phyloP scores from a whole-genome alignment of 441 rosid genomes.

The Corymbia citriodora region DNA sequence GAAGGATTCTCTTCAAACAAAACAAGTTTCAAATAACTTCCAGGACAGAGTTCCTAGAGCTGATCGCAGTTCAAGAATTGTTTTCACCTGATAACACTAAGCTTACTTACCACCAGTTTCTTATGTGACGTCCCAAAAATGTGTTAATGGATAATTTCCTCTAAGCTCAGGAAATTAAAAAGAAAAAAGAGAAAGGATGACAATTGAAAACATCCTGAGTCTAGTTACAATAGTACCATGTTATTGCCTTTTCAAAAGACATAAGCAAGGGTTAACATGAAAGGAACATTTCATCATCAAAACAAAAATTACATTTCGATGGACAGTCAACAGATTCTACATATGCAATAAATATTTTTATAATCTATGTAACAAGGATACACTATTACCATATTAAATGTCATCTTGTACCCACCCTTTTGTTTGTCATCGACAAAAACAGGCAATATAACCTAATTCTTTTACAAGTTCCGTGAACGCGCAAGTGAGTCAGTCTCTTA shows the following conservation, averaged over 20 bases:
- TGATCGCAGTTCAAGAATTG: rapidly evolving
- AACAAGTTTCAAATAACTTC: background rate
- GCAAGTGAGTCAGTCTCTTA: background rate
- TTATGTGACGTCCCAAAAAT: background rate
- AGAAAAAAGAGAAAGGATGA: background rate
- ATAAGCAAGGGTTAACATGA: background rate
- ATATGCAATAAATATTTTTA: background rate
- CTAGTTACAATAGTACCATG: background rate
- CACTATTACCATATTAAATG: background rate
- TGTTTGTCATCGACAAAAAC: background rate
- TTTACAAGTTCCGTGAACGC: background rate
- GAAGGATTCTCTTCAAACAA: background rate
- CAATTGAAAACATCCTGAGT: background rate
- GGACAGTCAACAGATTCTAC: background rate
- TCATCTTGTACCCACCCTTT: background rate
- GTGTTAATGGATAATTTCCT: background rate
- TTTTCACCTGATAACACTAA: background rate
- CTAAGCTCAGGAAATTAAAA: background rate
- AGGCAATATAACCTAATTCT: background rate
- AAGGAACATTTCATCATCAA: background rate
- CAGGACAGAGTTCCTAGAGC: background rate
- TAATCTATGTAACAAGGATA: background rate
- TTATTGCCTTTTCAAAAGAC: background rate
- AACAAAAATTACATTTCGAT: background rate
- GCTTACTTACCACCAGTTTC: too few relatives aligned